Conservation (phyloP, 1,284 basidiomycete genomes). For the Irpex lacteus region DNA sequence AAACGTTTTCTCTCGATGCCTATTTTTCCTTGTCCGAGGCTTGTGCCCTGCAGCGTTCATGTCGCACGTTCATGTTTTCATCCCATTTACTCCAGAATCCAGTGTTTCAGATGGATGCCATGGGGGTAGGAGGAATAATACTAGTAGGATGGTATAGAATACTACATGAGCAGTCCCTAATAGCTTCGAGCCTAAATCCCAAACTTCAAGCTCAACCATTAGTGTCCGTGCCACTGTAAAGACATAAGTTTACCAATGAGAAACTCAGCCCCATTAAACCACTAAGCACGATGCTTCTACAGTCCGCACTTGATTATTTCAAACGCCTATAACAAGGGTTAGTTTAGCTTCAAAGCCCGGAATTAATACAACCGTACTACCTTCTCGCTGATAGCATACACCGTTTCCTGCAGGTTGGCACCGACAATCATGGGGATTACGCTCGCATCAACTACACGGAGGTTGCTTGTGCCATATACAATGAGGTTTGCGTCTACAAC, state of each 20-base stretch:
- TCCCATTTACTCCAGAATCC: too few relatives aligned
- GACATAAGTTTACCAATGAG: background rate
- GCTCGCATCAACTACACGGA: conserved; percentile 20
- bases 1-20: too few relatives aligned
- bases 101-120: too few relatives aligned
- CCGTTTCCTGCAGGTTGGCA: background rate
- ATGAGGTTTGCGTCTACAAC: conserved; percentile 47
- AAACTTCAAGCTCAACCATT: too few relatives aligned
- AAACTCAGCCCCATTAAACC: background rate
- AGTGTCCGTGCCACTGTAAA: background rate
- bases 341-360: background rate
- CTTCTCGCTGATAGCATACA: conserved; percentile 11
- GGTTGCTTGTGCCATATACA: conserved; percentile 33
- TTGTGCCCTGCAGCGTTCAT: too few relatives aligned
- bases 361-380: background rate
- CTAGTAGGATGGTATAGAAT: too few relatives aligned
- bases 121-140: too few relatives aligned
- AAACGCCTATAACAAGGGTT: background rate
- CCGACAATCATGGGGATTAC: background rate
- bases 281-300: background rate
- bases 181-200: too few relatives aligned
- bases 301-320: background rate
- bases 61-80: too few relatives aligned
- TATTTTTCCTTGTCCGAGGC: too few relatives aligned
- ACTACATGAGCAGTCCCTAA: too few relatives aligned